Base-by-base conservation (phyloP, 768 basidiomycete genomes). In the Tricholoma matsutake region DNA sequence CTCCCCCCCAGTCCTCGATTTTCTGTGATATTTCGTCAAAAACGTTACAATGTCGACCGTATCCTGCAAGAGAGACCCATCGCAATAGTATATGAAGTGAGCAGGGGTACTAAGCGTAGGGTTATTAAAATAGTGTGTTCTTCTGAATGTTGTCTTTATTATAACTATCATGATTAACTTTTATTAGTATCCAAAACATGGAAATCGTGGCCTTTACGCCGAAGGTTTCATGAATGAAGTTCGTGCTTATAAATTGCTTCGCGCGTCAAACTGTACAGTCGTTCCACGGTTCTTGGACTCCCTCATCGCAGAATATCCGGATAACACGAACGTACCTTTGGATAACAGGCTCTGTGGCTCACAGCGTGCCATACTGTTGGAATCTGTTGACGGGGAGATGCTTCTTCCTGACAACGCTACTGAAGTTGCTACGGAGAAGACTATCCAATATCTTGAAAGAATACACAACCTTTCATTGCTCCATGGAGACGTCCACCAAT, bases 41-140 rank as follows among this genome's bases (percentile, higher is more conserved):
- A 59, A 61, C 57, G 51, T 39, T 57, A 60, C 54, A 39, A 55
- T 51, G 54, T 31, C 32, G 34, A 32, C 32, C 59, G 58, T 60
- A 63, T 28, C 59, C 54, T 61, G 53, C 22, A 16, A 9, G 34
- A 10, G 37, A 22, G 28, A 28, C n/a, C n/a, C n/a, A n/a, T n/a
- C n/a, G n/a, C n/a, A n/a, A n/a, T n/a, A n/a, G n/a, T n/a, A n/a
- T n/a, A n/a, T n/a, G n/a, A n/a, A n/a, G n/a, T n/a, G n/a, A n/a
- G n/a, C n/a, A n/a, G n/a, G n/a, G 39, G 51, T 41, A 41, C 39
- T 41, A 41, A 41, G 39, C 14, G 39, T 11, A 41, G 39, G 7
- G 39, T 41, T 11, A 20, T 16, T 16, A 53, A 53, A 25, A 8
- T 41, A 41, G 32, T 16, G 39, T 41, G 39, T 41, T 16, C 14